Evolutionary conservation across 257 asterid genomes (phyloP), one percentile per base, ranked within the genome.

Genomic region (Nicotiana otophora): DNA sequence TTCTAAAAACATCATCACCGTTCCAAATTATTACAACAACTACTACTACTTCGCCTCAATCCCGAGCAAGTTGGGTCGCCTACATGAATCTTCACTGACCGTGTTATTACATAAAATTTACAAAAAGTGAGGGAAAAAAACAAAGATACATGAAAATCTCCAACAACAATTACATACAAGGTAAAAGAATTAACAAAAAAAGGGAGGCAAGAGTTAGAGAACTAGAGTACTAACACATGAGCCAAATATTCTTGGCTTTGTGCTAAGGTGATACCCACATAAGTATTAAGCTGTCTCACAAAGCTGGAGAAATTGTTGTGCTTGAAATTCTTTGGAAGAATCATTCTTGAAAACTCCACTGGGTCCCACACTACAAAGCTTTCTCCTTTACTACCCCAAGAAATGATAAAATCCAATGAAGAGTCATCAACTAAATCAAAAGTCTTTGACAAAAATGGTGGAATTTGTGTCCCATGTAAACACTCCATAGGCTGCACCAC

Each of bases 261-360:
- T 80, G 82, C 57, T 75, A 86, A 86, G 84, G 55, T 82, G 62
- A 84, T 93, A 94, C 97, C 93, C 95, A 94, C 98, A 84, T 94
- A 94, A 76, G 97, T 94, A 84, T 94, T 94, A 42, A 94, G 97
- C 91, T 94, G 98, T 14, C 98, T 96, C 85, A 95, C 98, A 87
- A 95, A 95, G 87, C 98, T 95, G 5, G 98, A 93, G 89, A 92
- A 95, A 83, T 95, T 93, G 90, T 88, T 91, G 91, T 95, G 98
- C 92, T 95, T 95, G 92, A 95, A 95, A 83, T 88, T 89, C 86
- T 87, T 87, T 0, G 98, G 98, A 85, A 95, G 81, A 26, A 93
- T 75, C 36, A 54, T 28, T 79, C 93, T 89, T 11, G 97, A 84
- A 64, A 93, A 95, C 70, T 92, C 98, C 55, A 87, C 79, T 4